Percentiles rank a stretch among this genome's conserved stretches.
Conservation (phyloP, 345 rosid species). For the Microthlaspi erraticum region DNA sequence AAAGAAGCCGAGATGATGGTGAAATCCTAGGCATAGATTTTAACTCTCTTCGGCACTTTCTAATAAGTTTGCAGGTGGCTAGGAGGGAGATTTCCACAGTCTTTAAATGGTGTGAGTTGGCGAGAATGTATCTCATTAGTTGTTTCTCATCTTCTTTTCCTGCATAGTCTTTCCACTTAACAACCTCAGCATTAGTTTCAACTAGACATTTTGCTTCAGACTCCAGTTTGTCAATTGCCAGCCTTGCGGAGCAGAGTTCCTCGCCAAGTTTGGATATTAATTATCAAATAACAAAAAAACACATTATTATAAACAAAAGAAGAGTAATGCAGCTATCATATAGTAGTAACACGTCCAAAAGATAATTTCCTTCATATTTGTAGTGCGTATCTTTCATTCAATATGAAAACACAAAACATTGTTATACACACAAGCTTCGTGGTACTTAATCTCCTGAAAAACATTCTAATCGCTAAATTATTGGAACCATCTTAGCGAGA, state of each 20-base stretch:
- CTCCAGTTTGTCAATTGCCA: constrained; percentile 57
- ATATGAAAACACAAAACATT: too few relatives aligned
- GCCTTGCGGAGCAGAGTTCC: constrained; percentile 46
- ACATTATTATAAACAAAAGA: too few relatives aligned
- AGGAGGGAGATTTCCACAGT: neutral
- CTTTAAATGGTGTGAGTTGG: neutral
- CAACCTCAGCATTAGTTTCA: constrained; percentile 48
- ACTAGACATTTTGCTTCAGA: constrained; percentile 65
- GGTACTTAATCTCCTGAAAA: too few relatives aligned
- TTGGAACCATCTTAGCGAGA: too few relatives aligned
- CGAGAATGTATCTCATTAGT: constrained; percentile 12
- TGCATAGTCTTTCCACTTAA: neutral
- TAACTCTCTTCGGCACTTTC: neutral
- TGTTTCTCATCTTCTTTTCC: constrained; percentile 15
- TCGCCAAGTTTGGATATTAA: constrained; percentile 56
- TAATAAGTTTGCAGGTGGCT: neutral
- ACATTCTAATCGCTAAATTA: too few relatives aligned
- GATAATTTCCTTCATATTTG: too few relatives aligned
- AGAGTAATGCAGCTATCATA: too few relatives aligned
- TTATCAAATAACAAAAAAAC: too few relatives aligned
- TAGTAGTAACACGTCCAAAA: too few relatives aligned
- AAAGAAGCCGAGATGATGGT: constrained; percentile 8
- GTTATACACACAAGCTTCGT: too few relatives aligned
- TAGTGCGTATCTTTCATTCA: too few relatives aligned
- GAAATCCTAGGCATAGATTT: constrained; percentile 10